Base-by-base conservation (phyloP, 2,329 filamentous ascomycete species). In the Aquanectria penicillioides region DNA sequence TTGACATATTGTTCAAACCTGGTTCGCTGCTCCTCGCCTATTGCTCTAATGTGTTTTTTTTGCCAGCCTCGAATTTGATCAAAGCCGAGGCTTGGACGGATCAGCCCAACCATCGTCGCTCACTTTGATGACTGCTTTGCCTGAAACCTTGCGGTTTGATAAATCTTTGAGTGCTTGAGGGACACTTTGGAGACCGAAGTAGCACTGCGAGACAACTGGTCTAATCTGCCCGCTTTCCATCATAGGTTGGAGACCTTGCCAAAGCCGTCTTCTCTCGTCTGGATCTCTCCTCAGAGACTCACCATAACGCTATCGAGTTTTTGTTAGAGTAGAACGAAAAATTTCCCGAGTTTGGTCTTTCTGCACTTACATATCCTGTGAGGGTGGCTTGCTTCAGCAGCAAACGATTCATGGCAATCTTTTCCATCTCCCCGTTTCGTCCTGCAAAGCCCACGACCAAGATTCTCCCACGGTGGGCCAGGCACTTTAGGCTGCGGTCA, bases 371-470 rank as follows among this genome's bases (percentile, higher is more conserved):
- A 70, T 87, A 87, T 36, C 84, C 84, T 28, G 83, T 77, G 5
- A 87, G 65, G n/a, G 77, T 79, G 1, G 78, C 79, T 34, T 82
- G 79, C 63, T 83, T 85, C 29, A 87, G 68, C 36, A 87, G 68
- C 3, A 87, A 72, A 22, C 81, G 74, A 61, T 87, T 86, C 77
- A 84, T 82, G 25, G 78, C 77, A 43, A 87, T 75, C 33, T 77
- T 75, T 68, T 88, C 85, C 74, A 87, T 81, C 7, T 80, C 72
- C 0, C 83, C 82, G 13, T 71, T 78, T 44, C 80, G 75, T 1
- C 81, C 86, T 6, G 84, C 85, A 67, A 88, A 89, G 0, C 86
- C 86, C 2, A 87, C 77, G 23, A 88, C 74, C 2, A 89, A 76
- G 15, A 89, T 72, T 26, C 80, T 74, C 0, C 85, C 86, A 29